Base-by-base conservation (phyloP, 2,329 filamentous ascomycete species). In the Fusarium sp. region DNA sequence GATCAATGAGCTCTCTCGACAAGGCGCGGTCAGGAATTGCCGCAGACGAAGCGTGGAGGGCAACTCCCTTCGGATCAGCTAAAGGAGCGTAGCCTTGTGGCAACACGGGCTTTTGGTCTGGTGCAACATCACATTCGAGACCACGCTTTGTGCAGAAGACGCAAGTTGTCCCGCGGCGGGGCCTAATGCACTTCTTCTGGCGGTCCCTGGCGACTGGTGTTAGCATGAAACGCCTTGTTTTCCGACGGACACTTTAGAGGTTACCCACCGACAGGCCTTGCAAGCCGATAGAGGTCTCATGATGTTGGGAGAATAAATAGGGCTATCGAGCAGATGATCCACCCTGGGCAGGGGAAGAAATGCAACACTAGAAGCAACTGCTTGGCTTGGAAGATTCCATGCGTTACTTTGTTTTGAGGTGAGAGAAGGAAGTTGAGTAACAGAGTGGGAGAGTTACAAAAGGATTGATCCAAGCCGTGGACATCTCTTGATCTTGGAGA, bases 141-240 rank as follows among this genome's bases (percentile, higher is more conserved):
- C 58, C 64, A 20, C 58, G 38, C 8, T 42, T 63, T 3, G 36
- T 63, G 13, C 58, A 66, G 35, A 63, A 66, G 22, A 42, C 18
- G 58, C 58, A 66, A 10, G 40, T 63, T 14, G 50, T 22, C 8
- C 64, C 64, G 6, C 58, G 58, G 2, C 64, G 64, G 22, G 64
- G 61, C 6, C 64, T 36, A 18, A 63, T 36, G 35, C 64, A 66
- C 58, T 63, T 66, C 50, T 63, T 66, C 58, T 60, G 64, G 31
- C 64, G 64, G 61, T 54, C 35, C 25, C 64, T 47, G 20, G 22
- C 6, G 22, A 10, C 6, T 10, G 4, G 2, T 18, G 22, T 47
- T 8, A 47, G 42, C 22, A 47, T 25, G 25, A 47, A 0, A 22
- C 42, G 42, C 42, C 42, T 25, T 2, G 14, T 47, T 47, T 25